Conservation (phyloP, 257 asterid species). For the Solanum rostratum region DNA sequence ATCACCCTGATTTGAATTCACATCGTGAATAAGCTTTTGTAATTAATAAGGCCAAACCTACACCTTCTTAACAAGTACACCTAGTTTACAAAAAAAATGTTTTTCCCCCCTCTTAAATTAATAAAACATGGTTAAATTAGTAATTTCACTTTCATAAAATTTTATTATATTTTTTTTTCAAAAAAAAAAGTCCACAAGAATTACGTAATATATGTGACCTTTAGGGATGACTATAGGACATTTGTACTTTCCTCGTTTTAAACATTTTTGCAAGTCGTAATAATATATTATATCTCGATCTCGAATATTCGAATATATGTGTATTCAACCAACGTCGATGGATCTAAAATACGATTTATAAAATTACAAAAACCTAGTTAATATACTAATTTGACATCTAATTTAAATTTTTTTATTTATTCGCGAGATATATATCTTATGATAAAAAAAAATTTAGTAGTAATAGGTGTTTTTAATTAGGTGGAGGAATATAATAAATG, state of each 20-base stretch:
- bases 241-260: neutral
- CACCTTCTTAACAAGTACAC: neutral
- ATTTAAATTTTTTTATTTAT: neutral
- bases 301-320: neutral
- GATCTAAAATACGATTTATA: neutral
- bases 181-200: too few relatives aligned
- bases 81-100: neutral
- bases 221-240: neutral
- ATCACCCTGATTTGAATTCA: too few relatives aligned
- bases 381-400: neutral
- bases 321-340: neutral
- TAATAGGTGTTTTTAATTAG: neutral
- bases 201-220: neutral
- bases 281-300: neutral
- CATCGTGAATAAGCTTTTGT: neutral
- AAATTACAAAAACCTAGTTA: neutral
- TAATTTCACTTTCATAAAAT: neutral
- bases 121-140: neutral
- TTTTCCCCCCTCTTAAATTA: too few relatives aligned
- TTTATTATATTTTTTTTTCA: too few relatives aligned
- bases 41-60: fast-evolving
- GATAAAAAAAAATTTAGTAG: neutral
- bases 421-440: too few relatives aligned
- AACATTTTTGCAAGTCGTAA: neutral
- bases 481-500: neutral